Evolutionary conservation across 768 basidiomycete genomes (phyloP), one percentile per base, ranked within the genome.

Genomic region (Lyophyllum atratum): DNA sequence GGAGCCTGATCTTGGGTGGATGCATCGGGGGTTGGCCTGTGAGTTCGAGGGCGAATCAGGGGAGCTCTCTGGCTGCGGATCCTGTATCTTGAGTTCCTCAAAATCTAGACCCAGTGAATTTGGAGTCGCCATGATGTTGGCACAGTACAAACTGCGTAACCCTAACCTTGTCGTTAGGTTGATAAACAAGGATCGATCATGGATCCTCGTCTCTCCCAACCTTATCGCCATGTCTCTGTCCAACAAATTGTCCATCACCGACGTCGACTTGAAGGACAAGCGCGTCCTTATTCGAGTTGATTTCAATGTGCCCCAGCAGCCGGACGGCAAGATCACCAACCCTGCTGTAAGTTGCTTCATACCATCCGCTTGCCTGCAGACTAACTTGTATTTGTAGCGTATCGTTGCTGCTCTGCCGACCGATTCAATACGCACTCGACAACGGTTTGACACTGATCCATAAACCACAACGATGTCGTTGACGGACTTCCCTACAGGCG

Each of bases 401-500:
- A 96, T 99, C 76, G 90, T 95, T 48, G 96, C 95, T 26, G 96
- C 96, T 29, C 79, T 98, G 56, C 96, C 96, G 26, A 98, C 96
- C n/a, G 44, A 92, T 99, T 70, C 85, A 90, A 73, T 94, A 95
- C 76, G 94, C 96, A 15, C 80, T 98, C 60, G 86, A 93, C 24
- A 82, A 92, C 59, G 93, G 95, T 86, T 44, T 7, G 64, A 40
- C 42, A 11, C 25, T 29, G 44, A 45, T 56, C 66, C 43, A 51
- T 3, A 51, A 31, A 31, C 19, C 43, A 26, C 62, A 34, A 46
- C 47, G 48, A 59, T 48, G 37, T 14, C 56, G 50, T 54, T 62
- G 55, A 64, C 49, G 58, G 45, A 48, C n/a, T 49, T 29, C 33
- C 49, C 49, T 53, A 25, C 64, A 94, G 92, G 85, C 55, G 93